A percentile compares a stretch with the other conserved stretches of the same genome.
phyloP scores from a whole-genome alignment of 495 filamentous ascomycete species.

The Penicillium dipodomyicola region DNA sequence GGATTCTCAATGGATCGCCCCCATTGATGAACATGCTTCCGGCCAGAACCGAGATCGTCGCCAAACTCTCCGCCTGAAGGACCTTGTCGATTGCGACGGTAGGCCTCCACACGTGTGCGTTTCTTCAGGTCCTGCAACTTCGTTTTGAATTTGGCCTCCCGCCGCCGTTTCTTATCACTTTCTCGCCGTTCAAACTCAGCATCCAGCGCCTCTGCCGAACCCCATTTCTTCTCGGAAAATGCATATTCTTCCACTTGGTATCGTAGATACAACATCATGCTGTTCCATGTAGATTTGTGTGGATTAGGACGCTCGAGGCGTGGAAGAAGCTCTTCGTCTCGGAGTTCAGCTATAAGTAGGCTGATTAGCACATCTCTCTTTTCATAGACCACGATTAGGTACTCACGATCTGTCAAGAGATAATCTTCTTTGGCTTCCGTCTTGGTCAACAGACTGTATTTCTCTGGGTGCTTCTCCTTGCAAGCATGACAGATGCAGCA shows the following conservation, averaged over 20 bases:
- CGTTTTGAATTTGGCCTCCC: constrained; percentile 86
- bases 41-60: constrained; percentile 61
- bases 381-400: not conserved
- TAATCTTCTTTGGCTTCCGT: constrained; percentile 96
- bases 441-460: constrained; percentile 91
- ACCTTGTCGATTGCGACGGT: constrained; percentile 60
- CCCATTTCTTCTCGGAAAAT: constrained; percentile 80
- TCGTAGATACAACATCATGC: constrained; percentile 95
- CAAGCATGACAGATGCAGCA: constrained; percentile 70
- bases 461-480: constrained; percentile 86
- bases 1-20: constrained; percentile 73
- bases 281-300: constrained; percentile 92
- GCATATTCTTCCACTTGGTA: constrained; percentile 94
- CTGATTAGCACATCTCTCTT: not conserved
- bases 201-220: constrained; percentile 77
- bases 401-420: constrained; percentile 83
- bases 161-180: constrained; percentile 77
- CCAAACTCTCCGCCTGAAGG: constrained; percentile 67
- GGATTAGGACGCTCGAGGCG: constrained; percentile 89
- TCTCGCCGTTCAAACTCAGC: constrained; percentile 83
- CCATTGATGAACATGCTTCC: constrained; percentile 92
- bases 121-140: constrained; percentile 90
- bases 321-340: constrained; percentile 80
- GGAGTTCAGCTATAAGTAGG: constrained; percentile 65
- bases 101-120: constrained; percentile 87